Conservation (phyloP, 345 rosid genomes). For the Excoecaria cochinchinensis region DNA sequence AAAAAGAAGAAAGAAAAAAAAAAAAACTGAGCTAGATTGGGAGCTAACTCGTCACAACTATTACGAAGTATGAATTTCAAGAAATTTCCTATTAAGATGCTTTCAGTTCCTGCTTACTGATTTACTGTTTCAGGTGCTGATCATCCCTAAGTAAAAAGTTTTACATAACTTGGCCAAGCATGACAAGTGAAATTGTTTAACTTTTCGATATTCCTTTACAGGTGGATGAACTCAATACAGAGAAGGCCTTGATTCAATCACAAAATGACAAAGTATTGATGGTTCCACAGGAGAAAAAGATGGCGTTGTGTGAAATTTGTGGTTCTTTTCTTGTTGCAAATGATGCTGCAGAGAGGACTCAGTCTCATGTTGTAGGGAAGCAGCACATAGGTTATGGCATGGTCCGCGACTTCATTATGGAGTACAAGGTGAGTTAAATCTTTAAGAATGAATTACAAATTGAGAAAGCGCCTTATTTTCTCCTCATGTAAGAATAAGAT, state of each 20-base stretch:
- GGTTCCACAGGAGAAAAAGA: conserved; percentile 92
- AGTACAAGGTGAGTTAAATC: conserved; percentile 58
- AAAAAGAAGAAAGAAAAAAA: background rate
- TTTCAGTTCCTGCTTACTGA: background rate
- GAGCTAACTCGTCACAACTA: background rate
- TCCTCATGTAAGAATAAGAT: conserved; percentile 15
- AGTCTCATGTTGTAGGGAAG: conserved; percentile 93
- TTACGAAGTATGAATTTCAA: background rate
- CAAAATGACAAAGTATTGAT: conserved; percentile 69
- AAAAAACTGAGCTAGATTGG: background rate
- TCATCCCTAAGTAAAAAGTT: background rate
- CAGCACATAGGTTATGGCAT: conserved; percentile 97
- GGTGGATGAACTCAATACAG: conserved; percentile 84
- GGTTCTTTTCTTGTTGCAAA: conserved; percentile 97
- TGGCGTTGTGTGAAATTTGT: conserved; percentile 95
- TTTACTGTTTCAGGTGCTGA: background rate
- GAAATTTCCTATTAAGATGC: background rate
- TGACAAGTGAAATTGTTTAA: background rate
- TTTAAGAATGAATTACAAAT: conserved; percentile 12
- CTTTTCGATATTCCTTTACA: conserved; percentile 25
- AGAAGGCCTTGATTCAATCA: conserved; percentile 71
- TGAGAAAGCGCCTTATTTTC: conserved; percentile 9
- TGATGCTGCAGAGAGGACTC: conserved; percentile 95
- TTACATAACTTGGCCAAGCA: background rate
- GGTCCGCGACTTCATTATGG: conserved; percentile 88